These are phyloP conservation scores for Lactifluus subvellereus DNA, from an alignment of 768 basidiomycete genomes.

Conservation along the genomic window DNA sequence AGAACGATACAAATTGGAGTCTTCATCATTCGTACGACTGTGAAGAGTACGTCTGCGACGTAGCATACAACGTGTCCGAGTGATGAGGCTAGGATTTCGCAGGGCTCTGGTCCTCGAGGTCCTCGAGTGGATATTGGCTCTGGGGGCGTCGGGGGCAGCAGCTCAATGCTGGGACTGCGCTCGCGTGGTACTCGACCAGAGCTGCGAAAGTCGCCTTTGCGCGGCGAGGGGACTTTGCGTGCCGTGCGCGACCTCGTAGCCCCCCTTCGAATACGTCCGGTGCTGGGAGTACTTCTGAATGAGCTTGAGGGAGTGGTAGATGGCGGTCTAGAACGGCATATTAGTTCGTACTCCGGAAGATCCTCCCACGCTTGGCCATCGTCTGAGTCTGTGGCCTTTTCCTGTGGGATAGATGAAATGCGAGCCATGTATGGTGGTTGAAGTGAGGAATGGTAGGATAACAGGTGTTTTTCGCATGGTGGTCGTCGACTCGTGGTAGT, in stretches of 20 bases:
- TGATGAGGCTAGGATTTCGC: not conserved
- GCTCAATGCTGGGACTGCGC: not conserved
- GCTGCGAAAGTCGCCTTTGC: not conserved
- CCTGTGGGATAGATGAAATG: not conserved
- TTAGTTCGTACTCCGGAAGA: not conserved
- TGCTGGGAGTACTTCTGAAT: not conserved
- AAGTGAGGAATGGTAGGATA: not conserved
- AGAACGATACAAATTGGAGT: slow-evolving; percentile 51
- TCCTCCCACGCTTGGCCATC: slow-evolving; percentile 16
- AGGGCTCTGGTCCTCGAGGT: not conserved
- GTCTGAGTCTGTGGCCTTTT: not conserved
- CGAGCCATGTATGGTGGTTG: slow-evolving; percentile 8
- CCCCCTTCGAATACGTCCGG: slow-evolving; percentile 4
- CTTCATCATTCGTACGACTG: slow-evolving; percentile 46
- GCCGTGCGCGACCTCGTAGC: not conserved
- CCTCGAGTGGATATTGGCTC: not conserved
- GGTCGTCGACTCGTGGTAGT: not conserved
- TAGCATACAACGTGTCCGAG: slow-evolving; percentile 31
- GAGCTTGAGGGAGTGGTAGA: not conserved
- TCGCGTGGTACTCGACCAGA: slow-evolving; percentile 5
- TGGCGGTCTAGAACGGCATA: not conserved
- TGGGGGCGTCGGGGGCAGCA: not conserved
- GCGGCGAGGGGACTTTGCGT: not conserved
- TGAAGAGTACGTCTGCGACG: slow-evolving; percentile 42
- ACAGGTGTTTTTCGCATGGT: not conserved